Base-by-base conservation (phyloP, 2,329 filamentous ascomycete species). In the Colletotrichum sp. region DNA sequence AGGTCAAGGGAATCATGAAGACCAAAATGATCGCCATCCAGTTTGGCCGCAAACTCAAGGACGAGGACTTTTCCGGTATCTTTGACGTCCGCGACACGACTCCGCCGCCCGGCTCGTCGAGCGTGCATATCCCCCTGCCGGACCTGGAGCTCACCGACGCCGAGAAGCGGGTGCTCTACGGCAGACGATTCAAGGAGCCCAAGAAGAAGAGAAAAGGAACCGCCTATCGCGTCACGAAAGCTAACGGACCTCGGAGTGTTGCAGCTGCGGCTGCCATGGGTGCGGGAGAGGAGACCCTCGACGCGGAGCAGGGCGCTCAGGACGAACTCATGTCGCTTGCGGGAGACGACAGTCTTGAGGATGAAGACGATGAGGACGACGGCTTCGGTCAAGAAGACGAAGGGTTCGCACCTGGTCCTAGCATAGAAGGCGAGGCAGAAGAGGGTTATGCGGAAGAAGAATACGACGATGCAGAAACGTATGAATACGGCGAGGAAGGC, bases 1-100 rank as follows among this genome's bases (percentile, higher is more conserved):
- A 98, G 80, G 92, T 93, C 58, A 95, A 96, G 78, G 92, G 93
- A 4, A 92, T 98, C 76, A 96, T 98, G 93, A 95, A 95, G 80
- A 92, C 93, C 63, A 98, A 98, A 84, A 92, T 98, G 79, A 88
- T 92, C 13, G 89, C 90, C 1, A 89, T 95, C 61, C 88, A 91
- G 24, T 89, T 90, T 59, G 86, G 87, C 11, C 86, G 89, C 31
- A 83, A 84, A 18, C 82, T 92, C 1, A 85, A 84, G 5, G 86
- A 89, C 58, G 82, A 83, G 21, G 86, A 87, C 54, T 87, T 89
- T 72, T 83, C 83, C 24, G 81, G 82, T 15, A 83, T 87, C 9
- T 79, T 89, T 54, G 78, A 82, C 27, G 78, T 81, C 73, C 81
- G 76, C 55, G 83, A 79, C 77, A 82, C 38, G 76, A 86, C 80